Conservation (phyloP, 2,329 filamentous ascomycete species). For the Sordariomycetes sp. region DNA sequence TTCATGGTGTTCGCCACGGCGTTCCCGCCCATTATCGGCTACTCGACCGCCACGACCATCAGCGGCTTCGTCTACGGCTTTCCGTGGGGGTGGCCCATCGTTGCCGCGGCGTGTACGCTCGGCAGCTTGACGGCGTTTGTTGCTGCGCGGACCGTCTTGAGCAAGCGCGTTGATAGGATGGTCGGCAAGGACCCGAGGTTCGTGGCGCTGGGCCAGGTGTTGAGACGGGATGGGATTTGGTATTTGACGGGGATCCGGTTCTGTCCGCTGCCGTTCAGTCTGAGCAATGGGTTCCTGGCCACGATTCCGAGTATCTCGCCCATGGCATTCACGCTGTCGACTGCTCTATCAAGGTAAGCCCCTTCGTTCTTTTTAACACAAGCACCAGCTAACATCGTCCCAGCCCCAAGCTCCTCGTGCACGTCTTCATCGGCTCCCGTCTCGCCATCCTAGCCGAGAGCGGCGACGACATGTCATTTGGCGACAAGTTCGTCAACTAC, state of each 20-base stretch:
- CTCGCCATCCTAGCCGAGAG: slow-evolving; percentile 76
- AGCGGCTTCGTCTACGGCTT: slow-evolving; percentile 49
- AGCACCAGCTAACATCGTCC: neutral
- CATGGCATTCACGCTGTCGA: slow-evolving; percentile 69
- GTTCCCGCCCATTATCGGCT: slow-evolving; percentile 83
- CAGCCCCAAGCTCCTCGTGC: slow-evolving; percentile 79
- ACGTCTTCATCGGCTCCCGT: slow-evolving; percentile 83
- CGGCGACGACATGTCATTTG: slow-evolving; percentile 71
- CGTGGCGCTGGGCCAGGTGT: slow-evolving; percentile 74
- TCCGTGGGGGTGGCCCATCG: slow-evolving; percentile 68
- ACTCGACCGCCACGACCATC: slow-evolving; percentile 59
- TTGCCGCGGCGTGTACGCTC: slow-evolving; percentile 65
- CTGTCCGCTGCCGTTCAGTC: slow-evolving; percentile 84
- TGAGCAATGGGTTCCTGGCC: slow-evolving; percentile 89
- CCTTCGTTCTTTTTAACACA: neutral
- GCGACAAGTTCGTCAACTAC: slow-evolving; percentile 77
- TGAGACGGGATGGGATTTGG: slow-evolving; percentile 83
- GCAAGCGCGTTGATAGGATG: slow-evolving; percentile 67
- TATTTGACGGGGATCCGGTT: slow-evolving; percentile 86
- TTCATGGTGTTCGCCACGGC: slow-evolving; percentile 64
- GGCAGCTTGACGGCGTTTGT: slow-evolving; percentile 76
- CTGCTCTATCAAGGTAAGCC: slow-evolving; percentile 57
- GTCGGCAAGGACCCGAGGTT: slow-evolving; percentile 81
- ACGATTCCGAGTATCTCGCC: slow-evolving; percentile 85
- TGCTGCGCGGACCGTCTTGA: slow-evolving; percentile 69